A percentile compares a stretch with the other conserved stretches of the same genome.
Conservation (phyloP, 768 basidiomycete species). For the Termitomyces bulborhizus region DNA sequence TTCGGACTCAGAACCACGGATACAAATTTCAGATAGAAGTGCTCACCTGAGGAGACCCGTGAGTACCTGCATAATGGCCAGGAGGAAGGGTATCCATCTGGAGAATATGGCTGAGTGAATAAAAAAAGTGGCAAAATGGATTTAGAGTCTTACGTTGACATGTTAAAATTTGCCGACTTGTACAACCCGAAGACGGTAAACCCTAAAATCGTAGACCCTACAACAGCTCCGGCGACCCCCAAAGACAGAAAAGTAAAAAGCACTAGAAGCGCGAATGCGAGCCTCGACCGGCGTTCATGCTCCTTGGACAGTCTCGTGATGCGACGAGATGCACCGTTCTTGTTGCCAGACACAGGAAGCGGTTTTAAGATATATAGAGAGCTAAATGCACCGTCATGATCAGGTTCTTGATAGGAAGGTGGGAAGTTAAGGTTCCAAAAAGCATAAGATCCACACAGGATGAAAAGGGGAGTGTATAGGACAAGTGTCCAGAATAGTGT, state of each 20-base stretch:
- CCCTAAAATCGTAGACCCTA: constrained; percentile 41
- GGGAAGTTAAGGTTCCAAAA: constrained; percentile 49
- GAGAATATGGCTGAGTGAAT: background rate
- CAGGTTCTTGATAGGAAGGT: constrained; percentile 19
- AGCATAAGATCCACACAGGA: constrained; percentile 41
- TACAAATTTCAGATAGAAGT: background rate
- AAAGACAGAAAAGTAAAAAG: constrained; percentile 33
- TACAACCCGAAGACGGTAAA: constrained; percentile 40
- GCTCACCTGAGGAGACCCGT: constrained; percentile 35
- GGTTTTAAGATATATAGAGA: constrained; percentile 10
- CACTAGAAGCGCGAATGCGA: constrained; percentile 41
- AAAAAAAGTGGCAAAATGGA: background rate
- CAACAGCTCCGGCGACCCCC: constrained; percentile 38
- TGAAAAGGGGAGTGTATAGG: constrained; percentile 45
- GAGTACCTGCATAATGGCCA: constrained; percentile 36
- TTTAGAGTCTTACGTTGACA: constrained; percentile 39
- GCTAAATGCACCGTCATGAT: constrained; percentile 1
- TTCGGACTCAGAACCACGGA: background rate
- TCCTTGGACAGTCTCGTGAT: constrained; percentile 15
- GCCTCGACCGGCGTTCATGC: constrained; percentile 38
- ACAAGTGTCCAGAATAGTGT: constrained; percentile 48
- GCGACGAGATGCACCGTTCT: background rate
- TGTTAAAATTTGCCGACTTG: constrained; percentile 37
- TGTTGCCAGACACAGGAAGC: constrained; percentile 9
- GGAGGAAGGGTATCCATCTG: constrained; percentile 42